Conservation (phyloP, 345 rosid species). For the Cardamine chenopodiifolia region DNA sequence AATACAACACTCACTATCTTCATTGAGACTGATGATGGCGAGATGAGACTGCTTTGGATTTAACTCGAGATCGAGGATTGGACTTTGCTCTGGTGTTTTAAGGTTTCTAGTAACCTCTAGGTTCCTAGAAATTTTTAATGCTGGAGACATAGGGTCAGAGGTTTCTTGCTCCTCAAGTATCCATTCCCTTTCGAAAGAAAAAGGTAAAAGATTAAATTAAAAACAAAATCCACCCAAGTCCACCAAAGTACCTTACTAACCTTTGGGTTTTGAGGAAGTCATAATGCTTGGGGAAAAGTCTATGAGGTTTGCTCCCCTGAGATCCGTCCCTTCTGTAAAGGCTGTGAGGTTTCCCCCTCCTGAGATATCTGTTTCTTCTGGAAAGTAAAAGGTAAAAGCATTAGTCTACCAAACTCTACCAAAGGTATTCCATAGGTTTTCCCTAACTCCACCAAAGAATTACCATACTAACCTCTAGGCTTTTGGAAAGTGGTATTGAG, state of each 20-base stretch:
- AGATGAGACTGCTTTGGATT: neutral
- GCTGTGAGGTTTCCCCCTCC: neutral
- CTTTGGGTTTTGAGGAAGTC: neutral
- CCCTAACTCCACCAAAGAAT: no score
- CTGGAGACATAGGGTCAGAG: neutral
- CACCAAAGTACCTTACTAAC: neutral
- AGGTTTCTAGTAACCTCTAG: neutral
- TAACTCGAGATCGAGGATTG: neutral
- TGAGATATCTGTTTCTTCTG: neutral
- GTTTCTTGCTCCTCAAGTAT: neutral
- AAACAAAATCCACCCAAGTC: neutral
- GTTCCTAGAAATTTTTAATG: neutral
- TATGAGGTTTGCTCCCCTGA: no score
- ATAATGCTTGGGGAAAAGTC: neutral
- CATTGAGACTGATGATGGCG: neutral
- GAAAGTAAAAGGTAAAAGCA: neutral
- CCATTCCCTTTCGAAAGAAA: neutral
- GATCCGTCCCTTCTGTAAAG: no score
- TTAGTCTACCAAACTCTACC: neutral
- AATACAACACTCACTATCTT: neutral
- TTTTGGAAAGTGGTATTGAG: no score
- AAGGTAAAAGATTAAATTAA: neutral
- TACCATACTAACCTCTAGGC: no score
- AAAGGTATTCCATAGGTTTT: no score
- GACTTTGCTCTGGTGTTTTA: neutral